Percentiles rank a stretch among this genome's conserved stretches.
Conservation (phyloP, 2,329 filamentous ascomycete species). For the Stagonosporopsis tanaceti region DNA sequence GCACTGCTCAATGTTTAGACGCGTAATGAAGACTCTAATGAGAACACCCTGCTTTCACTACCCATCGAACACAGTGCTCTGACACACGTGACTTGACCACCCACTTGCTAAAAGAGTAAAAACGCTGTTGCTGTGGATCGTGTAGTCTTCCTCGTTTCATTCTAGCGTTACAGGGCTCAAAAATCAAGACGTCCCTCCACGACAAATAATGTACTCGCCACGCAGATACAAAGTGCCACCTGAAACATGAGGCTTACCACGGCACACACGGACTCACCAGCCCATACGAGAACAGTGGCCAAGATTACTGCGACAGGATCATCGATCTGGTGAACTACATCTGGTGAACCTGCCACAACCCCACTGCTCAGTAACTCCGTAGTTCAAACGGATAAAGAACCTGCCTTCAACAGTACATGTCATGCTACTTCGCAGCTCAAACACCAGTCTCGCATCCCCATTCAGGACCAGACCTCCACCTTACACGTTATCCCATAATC, state of each 20-base stretch:
- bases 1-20: background rate
- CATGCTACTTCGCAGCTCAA: background rate
- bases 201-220: background rate
- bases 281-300: background rate
- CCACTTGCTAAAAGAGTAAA: no score
- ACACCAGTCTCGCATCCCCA: background rate
- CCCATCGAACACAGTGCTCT: background rate
- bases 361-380: no score
- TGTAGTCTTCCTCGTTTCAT: background rate
- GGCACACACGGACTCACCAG: background rate
- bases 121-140: background rate
- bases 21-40: background rate
- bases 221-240: background rate
- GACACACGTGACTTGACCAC: background rate
- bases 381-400: background rate
- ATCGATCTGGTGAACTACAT: background rate
- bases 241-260: conserved; percentile 4
- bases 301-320: background rate
- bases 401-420: background rate
- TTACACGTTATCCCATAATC: no score
- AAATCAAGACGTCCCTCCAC: no score
- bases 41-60: background rate
- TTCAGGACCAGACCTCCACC: background rate
- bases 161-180: no score
- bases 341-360: background rate